phyloP scores from a whole-genome alignment of 345 rosid species.

The Psidium guajava region DNA sequence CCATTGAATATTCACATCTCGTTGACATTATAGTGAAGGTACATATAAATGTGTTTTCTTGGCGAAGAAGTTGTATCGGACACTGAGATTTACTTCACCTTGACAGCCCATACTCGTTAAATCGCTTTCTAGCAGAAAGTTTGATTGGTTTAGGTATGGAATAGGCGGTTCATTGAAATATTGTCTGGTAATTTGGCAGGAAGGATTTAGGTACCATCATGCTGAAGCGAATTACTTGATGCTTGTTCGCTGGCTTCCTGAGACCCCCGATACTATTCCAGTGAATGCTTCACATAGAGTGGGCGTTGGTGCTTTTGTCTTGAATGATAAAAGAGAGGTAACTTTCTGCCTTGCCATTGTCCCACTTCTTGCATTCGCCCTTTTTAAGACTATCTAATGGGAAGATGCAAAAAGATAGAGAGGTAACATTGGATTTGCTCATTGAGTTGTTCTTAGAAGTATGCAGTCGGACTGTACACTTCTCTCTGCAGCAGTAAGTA shows the following conservation, averaged over 20 bases:
- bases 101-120: not conserved
- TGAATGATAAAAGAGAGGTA: constrained; percentile 52
- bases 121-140: not conserved
- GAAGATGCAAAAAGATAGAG: not conserved
- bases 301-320: constrained; percentile 60
- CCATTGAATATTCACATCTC: constrained; percentile 32
- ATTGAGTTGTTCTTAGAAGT: not conserved
- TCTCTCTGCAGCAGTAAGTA: not conserved
- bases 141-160: no score
- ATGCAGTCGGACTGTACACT: not conserved
- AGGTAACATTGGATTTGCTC: not conserved
- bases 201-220: constrained; percentile 14
- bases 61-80: not conserved
- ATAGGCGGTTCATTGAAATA: not conserved
- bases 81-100: not conserved
- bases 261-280: constrained; percentile 33
- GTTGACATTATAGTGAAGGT: constrained; percentile 45
- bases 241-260: constrained; percentile 62
- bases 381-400: not conserved
- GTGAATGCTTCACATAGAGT: constrained; percentile 67
- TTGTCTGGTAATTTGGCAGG: constrained; percentile 1
- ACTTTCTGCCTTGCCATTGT: not conserved
- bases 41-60: not conserved
- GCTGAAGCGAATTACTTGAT: constrained; percentile 50
- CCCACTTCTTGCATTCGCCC: not conserved